Evolutionary conservation across 1,284 basidiomycete genomes (phyloP).

Genomic region (Heterobasidion parviporum): DNA sequence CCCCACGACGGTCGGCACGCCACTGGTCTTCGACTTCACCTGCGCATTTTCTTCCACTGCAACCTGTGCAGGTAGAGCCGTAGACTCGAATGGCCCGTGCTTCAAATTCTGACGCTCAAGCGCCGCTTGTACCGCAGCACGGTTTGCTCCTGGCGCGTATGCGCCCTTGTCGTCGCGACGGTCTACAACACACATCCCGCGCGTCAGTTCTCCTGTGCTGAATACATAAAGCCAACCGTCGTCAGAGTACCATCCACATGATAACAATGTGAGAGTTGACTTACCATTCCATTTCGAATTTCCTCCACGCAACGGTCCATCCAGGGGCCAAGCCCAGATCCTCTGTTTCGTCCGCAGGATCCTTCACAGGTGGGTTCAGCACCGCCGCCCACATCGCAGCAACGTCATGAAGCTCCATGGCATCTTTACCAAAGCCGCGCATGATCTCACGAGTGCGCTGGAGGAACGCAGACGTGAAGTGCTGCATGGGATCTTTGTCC

Average conservation of each 20-base stretch:
- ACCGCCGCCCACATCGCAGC: constrained; percentile 77
- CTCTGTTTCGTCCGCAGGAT: constrained; percentile 15
- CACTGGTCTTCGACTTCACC: constrained; percentile 18
- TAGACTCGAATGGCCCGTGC: constrained; percentile 38
- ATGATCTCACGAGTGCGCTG: constrained; percentile 67
- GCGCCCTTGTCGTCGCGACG: constrained; percentile 50
- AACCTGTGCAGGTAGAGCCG: constrained; percentile 43
- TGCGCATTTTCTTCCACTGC: constrained; percentile 30
- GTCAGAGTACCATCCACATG: neutral
- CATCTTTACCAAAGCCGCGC: constrained; percentile 69
- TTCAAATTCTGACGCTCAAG: constrained; percentile 29
- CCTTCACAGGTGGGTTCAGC: constrained; percentile 44
- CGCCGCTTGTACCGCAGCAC: constrained; percentile 49
- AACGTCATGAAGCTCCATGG: constrained; percentile 81
- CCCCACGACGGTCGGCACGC: constrained; percentile 42
- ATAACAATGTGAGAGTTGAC: constrained; percentile 6
- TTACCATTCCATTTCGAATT: constrained; percentile 66
- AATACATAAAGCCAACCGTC: neutral
- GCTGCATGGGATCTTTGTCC: constrained; percentile 47
- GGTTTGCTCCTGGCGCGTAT: constrained; percentile 55
- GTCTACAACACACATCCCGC: constrained; percentile 73
- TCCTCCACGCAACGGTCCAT: constrained; percentile 44
- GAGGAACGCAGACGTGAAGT: constrained; percentile 77
- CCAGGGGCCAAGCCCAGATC: constrained; percentile 29
- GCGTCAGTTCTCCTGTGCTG: constrained; percentile 47